Evolutionary conservation across 345 rosid species (phyloP).

Genomic region (Combretum micranthum): DNA sequence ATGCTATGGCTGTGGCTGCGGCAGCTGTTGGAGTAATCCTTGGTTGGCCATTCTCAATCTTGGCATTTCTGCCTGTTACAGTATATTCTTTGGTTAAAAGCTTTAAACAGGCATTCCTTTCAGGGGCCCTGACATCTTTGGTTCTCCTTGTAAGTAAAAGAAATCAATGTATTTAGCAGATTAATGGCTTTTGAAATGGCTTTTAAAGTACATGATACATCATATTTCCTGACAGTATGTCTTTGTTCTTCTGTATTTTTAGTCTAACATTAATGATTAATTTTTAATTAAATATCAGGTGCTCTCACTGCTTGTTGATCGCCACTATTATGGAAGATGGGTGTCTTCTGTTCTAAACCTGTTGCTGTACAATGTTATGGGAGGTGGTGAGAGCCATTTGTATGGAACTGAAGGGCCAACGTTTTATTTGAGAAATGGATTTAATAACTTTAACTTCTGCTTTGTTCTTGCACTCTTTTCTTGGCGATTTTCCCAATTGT

Average conservation of each 20-base stretch:
- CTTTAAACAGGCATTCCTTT: constrained; percentile 57
- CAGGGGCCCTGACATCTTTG: constrained; percentile 62
- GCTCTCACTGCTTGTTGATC: constrained; percentile 59
- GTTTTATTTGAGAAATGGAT: constrained; percentile 79
- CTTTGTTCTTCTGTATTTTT: constrained; percentile 6
- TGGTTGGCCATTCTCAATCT: constrained; percentile 95
- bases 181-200: background rate
- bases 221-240: background rate
- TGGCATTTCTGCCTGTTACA: constrained; percentile 85
- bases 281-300: constrained; percentile 41
- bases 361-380: constrained; percentile 78
- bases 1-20: constrained; percentile 61
- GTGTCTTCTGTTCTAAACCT: constrained; percentile 87
- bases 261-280: constrained; percentile 8
- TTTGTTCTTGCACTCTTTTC: constrained; percentile 75
- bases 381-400: constrained; percentile 98
- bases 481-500: constrained; percentile 57
- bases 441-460: constrained; percentile 92
- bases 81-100: constrained; percentile 53
- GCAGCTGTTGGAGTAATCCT: constrained; percentile 79
- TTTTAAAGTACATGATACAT: no score
- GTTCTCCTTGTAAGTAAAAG: constrained; percentile 54
- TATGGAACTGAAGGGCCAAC: constrained; percentile 80
- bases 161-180: background rate
- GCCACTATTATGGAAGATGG: constrained; percentile 66